Percentiles rank a stretch among this genome's conserved stretches.
phyloP scores from a whole-genome alignment of 2,329 filamentous ascomycete genomes.

The Paecilomyces formosus region DNA sequence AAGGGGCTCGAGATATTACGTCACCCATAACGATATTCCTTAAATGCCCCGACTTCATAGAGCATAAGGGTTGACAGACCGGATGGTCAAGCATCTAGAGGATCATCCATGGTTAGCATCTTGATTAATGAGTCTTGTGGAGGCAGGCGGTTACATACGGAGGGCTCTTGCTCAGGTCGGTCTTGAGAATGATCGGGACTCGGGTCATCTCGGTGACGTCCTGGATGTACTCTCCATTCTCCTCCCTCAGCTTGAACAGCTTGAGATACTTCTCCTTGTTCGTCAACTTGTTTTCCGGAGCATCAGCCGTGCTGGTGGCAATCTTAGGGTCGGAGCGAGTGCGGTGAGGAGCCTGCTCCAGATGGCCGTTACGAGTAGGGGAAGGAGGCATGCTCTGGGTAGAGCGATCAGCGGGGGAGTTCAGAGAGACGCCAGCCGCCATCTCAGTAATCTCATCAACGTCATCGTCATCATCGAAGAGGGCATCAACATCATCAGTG shows the following conservation, averaged over 20 bases:
- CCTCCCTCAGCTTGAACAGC: constrained; percentile 81
- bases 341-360: constrained; percentile 65
- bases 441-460: constrained; percentile 83
- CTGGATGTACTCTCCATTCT: constrained; percentile 93
- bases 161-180: constrained; percentile 95
- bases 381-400: constrained; percentile 95
- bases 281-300: constrained; percentile 69
- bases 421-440: constrained; percentile 82
- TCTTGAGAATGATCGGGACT: constrained; percentile 97
- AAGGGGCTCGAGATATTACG: not conserved
- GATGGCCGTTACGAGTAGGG: constrained; percentile 66
- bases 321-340: constrained; percentile 94
- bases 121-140: not conserved
- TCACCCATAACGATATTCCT: not conserved
- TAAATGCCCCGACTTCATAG: constrained; percentile 28
- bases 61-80: constrained; percentile 45
- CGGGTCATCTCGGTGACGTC: constrained; percentile 97
- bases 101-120: constrained; percentile 13
- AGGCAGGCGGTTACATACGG: constrained; percentile 63
- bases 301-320: constrained; percentile 57
- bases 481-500: constrained; percentile 84
- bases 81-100: constrained; percentile 41
- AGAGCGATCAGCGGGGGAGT: constrained; percentile 63
- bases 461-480: constrained; percentile 90
- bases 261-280: constrained; percentile 96